Conservation (phyloP, 1,139 yeast genomes). For the Debaryomyces robertsiae region DNA sequence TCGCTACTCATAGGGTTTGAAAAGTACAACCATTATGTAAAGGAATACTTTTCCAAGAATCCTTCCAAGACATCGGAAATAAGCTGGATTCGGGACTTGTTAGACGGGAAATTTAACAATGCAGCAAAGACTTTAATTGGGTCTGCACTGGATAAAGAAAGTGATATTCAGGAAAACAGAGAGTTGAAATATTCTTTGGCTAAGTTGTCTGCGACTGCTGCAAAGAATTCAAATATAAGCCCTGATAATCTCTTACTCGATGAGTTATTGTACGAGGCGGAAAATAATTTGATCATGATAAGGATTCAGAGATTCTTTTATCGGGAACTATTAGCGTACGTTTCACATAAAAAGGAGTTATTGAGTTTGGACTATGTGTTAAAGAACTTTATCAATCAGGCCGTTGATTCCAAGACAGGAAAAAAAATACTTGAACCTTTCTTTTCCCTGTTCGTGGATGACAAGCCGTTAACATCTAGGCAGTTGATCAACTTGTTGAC, state of each 20-base stretch:
- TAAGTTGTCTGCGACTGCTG: conserved; percentile 53
- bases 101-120: conserved; percentile 48
- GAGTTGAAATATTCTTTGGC: conserved; percentile 70
- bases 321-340: conserved; percentile 31
- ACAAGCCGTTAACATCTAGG: conserved; percentile 42
- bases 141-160: conserved; percentile 38
- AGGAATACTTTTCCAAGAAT: conserved; percentile 52
- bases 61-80: conserved; percentile 54
- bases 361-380: conserved; percentile 20
- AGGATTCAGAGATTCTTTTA: conserved; percentile 51
- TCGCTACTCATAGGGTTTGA: conserved; percentile 60
- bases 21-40: conserved; percentile 51
- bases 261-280: conserved; percentile 44
- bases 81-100: conserved; percentile 74
- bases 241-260: conserved; percentile 16
- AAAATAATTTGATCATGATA: conserved; percentile 46
- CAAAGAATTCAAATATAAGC: conserved; percentile 12
- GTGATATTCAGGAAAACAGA: conserved; percentile 49
- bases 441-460: conserved; percentile 36
- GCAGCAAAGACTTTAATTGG: conserved; percentile 53
- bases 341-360: conserved; percentile 24
- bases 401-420: conserved; percentile 17
- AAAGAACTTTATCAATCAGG: conserved; percentile 26
- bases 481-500: conserved; percentile 64
- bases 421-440: conserved; percentile 31